These are phyloP conservation scores for Hypoxylon fragiforme DNA, from an alignment of 495 filamentous ascomycete genomes.

Conservation along the genomic window DNA sequence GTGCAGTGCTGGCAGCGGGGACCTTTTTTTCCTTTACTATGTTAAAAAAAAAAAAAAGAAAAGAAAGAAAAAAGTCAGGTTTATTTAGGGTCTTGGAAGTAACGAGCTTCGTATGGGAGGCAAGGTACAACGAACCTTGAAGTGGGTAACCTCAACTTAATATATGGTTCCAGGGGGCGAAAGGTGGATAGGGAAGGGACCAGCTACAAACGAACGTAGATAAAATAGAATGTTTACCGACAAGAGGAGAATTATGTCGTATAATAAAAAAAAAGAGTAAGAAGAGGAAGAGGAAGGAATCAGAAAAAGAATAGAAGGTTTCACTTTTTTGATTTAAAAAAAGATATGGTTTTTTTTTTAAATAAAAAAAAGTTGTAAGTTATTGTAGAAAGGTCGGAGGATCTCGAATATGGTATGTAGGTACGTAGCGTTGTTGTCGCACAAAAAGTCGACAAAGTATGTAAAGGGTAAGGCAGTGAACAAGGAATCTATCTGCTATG, in stretches of 20 bases:
- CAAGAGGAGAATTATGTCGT: neutral
- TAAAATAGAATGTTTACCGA: neutral
- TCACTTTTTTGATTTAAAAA: no score
- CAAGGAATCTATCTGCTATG: slow-evolving; percentile 13
- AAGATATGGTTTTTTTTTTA: no score
- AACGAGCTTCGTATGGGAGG: neutral
- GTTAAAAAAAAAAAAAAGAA: no score
- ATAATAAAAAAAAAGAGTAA: neutral
- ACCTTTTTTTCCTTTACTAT: no score
- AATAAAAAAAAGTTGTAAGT: no score
- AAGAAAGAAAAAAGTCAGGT: slow-evolving; percentile 29
- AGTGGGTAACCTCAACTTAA: slow-evolving; percentile 27
- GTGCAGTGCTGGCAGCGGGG: slow-evolving; percentile 24
- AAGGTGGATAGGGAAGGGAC: slow-evolving; percentile 1
- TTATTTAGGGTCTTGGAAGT: slow-evolving; percentile 15
- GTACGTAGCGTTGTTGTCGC: slow-evolving; percentile 9
- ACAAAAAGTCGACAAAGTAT: slow-evolving; percentile 25
- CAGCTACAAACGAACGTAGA: slow-evolving; percentile 27
- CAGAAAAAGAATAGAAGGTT: no score
- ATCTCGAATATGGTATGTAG: neutral
- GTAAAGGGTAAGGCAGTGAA: slow-evolving; percentile 15
- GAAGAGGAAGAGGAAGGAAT: slow-evolving; percentile 3
- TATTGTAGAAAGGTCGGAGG: slow-evolving; percentile 29
- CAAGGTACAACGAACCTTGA: slow-evolving; percentile 16
- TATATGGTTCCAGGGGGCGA: slow-evolving; percentile 14